Base-by-base conservation (phyloP, 2,329 filamentous ascomycete species). In the Sclerotinia subarctica region DNA sequence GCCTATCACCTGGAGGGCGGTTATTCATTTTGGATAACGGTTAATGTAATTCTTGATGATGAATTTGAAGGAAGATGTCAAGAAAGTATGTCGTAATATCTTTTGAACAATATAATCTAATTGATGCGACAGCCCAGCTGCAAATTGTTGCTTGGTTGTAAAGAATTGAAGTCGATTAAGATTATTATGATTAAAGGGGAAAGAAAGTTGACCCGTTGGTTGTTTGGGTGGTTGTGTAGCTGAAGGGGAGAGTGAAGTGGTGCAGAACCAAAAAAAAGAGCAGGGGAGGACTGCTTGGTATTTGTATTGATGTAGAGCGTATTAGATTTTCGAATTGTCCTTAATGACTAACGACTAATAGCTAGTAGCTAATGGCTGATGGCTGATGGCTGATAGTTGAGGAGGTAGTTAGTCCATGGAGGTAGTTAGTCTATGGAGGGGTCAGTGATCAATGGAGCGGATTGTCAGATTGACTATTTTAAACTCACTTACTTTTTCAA, bases 131-230 rank as follows among this genome's bases (percentile, higher is more conserved):
- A 49, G 58, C 29, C 58, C 44, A 51, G 58, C 58, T 62, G 58
- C 29, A 38, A 62, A 62, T 24, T 2, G 29, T 51, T 62, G 44
- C 46, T 38, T 51, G 58, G 21, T 26, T 51, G 29, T 62, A 10
- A 62, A 62, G 58, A 35, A 11, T 62, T 38, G 29, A 62, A 62
- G 21, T 10, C 21, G 17, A 62, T 62, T 62, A 62, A 62, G 29
- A 62, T 49, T 49, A 38, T 47, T 62, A 47, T 24, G 3, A 47
- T 19, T 51, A 17, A 47, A 5, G 19, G 42, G 42, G 11, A 38
- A 38, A 35, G 6, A 17, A 35, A 21, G 19, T 35, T 21, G 51
- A 3, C 38, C 11, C 2, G 38, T 42, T 38, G 35, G 35, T 10
- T 38, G 35, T 38, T 38, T 38, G 35, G 3, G 35, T 13, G 35